Conservation (phyloP, 139 green algal genomes). For the Picochlorum sp. region DNA sequence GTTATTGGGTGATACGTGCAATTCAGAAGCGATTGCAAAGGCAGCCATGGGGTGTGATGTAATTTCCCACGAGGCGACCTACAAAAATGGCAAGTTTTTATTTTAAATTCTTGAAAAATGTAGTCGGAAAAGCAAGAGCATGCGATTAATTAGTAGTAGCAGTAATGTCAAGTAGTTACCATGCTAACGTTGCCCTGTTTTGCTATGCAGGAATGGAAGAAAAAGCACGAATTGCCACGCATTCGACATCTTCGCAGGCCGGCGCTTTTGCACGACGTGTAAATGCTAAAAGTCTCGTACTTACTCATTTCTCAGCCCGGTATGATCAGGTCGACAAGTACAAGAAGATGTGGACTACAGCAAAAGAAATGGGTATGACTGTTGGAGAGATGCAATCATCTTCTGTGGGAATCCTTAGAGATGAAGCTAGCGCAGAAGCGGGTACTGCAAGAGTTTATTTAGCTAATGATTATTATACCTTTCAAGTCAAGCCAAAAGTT, state of each 20-base stretch:
- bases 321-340: slow-evolving; percentile 14
- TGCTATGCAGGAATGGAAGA: too few relatives aligned
- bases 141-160: too few relatives aligned
- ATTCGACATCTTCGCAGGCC: slow-evolving; percentile 83
- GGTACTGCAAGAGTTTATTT: slow-evolving; percentile 1
- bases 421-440: neutral
- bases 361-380: neutral
- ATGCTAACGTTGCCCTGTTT: too few relatives aligned
- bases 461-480: slow-evolving; percentile 22
- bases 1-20: slow-evolving; percentile 84
- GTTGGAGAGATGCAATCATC: neutral
- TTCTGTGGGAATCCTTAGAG: neutral
- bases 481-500: slow-evolving; percentile 8
- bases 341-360: neutral
- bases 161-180: too few relatives aligned
- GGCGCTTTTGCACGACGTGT: slow-evolving; percentile 69
- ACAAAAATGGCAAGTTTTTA: slow-evolving; percentile 31
- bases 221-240: slow-evolving; percentile 68
- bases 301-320: slow-evolving; percentile 86
- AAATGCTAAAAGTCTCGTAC: slow-evolving; percentile 58
- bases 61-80: slow-evolving; percentile 89
- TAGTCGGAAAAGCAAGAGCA: slow-evolving; percentile 1
- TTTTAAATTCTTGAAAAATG: neutral
- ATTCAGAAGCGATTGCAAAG: slow-evolving; percentile 49
- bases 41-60: slow-evolving; percentile 55